phyloP scores from a whole-genome alignment of 768 basidiomycete genomes.

The Suillus paluster region DNA sequence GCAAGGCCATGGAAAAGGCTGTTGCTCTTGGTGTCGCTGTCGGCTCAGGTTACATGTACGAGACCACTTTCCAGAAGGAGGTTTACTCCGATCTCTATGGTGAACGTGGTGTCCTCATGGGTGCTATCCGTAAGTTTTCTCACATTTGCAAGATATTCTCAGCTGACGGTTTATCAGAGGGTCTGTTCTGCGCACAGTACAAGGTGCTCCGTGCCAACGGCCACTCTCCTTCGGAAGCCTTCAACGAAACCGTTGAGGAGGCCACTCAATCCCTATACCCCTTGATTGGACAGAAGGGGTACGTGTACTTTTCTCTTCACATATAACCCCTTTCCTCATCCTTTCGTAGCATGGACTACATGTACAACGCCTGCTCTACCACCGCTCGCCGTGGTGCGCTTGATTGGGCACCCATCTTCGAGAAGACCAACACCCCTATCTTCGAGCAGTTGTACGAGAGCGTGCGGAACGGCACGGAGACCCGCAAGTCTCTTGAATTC shows the following conservation, averaged over 20 bases:
- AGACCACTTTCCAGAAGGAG: constrained; percentile 99
- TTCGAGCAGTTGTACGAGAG: constrained; percentile 96
- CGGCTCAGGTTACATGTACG: constrained; percentile 97
- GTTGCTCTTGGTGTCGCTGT: constrained; percentile 92
- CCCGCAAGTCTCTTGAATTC: constrained; percentile 95
- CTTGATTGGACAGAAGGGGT: constrained; percentile 94
- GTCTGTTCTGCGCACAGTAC: constrained; percentile 99
- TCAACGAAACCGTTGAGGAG: constrained; percentile 99
- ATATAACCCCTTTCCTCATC: neutral
- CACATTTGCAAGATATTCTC: constrained; percentile 1
- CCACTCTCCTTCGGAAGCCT: constrained; percentile 96
- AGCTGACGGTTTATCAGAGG: constrained; percentile 57
- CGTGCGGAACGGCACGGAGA: constrained; percentile 95
- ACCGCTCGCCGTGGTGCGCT: constrained; percentile 98
- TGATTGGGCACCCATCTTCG: constrained; percentile 98
- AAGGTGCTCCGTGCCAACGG: constrained; percentile 96
- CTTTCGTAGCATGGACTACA: constrained; percentile 89
- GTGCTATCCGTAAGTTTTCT: constrained; percentile 78
- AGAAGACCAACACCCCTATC: constrained; percentile 91
- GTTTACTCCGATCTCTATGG: constrained; percentile 99
- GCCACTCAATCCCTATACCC: constrained; percentile 99
- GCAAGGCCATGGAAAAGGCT: constrained; percentile 97
- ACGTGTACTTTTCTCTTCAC: constrained; percentile 28
- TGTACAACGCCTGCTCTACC: constrained; percentile 99
- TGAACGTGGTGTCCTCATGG: constrained; percentile 99